Base-by-base conservation (phyloP, 2,329 filamentous ascomycete genomes). In the Polytolypa hystricis region DNA sequence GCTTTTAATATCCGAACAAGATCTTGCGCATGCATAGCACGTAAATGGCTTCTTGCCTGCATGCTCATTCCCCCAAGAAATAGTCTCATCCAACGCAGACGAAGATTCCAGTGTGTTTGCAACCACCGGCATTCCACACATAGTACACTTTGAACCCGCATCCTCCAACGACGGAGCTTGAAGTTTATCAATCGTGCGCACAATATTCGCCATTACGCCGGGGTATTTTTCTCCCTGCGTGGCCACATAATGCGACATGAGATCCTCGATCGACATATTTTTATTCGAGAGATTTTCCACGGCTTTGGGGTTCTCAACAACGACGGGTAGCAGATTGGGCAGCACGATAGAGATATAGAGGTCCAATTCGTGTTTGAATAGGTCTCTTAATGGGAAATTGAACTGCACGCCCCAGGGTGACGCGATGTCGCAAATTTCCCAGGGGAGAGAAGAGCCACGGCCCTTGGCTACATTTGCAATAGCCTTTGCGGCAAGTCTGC, bases 151-250 rank as follows among this genome's bases (percentile, higher is more conserved):
- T 16, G 47, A 47, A 10, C 52, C 54, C 30, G 45, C 53, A 14
- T 49, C 51, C 3, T 10, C 4, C 1, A 43, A 46, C 31, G 48
- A 48, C 15, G 63, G 48, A 0, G 65, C 55, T 30, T 77, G 67
- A 27, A 96, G 69, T 60, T 93, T 94, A 35, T 77, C 79, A n/a
- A 83, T 80, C 21, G 89, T 98, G 43, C 85, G 77, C 4, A 95
- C 89, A 7, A 98, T 91, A 55, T 98, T 98, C 20, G 87, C 81
- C 47, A 98, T 87, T 38, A 96, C 85, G 38, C 83, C 84, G 3
- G 87, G 84, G 52, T 93, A 95, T 41, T 81, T 81, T 46, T 77
- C 74, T 55, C 94, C 87, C 11, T 94, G 84, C 27, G 77, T 80
- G 46, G 77, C 74, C 52, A 98, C 94, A 57, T 95, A 98, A 39